phyloP scores from a whole-genome alignment of 306 rosid species.

The Vigna angularis region DNA sequence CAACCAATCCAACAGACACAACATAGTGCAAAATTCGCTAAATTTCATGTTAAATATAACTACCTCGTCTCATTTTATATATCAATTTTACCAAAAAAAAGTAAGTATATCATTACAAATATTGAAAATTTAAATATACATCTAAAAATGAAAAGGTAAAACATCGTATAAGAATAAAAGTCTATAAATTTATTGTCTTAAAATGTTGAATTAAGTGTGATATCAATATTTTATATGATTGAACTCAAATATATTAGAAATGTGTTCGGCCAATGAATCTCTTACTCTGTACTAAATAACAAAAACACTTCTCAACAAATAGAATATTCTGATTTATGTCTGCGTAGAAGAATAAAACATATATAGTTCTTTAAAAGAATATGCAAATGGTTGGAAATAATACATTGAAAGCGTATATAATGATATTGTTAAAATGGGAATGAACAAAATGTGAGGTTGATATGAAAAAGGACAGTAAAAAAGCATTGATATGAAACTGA shows the following conservation, averaged over 20 bases:
- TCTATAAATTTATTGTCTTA: too few species aligned
- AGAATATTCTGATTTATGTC: background rate
- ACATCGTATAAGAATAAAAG: rapidly evolving
- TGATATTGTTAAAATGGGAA: background rate
- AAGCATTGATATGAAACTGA: background rate
- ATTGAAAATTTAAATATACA: too few species aligned
- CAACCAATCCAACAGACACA: conserved; percentile 28
- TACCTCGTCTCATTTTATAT: too few species aligned
- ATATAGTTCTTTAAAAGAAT: background rate
- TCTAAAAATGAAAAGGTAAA: too few species aligned
- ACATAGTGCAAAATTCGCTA: conserved; percentile 11
- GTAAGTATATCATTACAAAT: too few species aligned
- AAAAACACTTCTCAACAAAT: background rate
- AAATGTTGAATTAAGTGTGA: rapidly evolving
- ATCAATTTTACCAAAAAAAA: too few species aligned
- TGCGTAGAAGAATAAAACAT: background rate
- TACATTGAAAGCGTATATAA: too few species aligned
- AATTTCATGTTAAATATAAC: background rate
- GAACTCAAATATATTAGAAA: too few species aligned
- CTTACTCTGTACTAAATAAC: too few species aligned
- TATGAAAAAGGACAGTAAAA: background rate
- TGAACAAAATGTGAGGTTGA: background rate
- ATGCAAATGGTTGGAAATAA: background rate
- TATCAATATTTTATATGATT: too few species aligned
- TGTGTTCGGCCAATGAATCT: too few species aligned